A percentile compares a stretch with the other conserved stretches of the same genome.
Evolutionary conservation across 257 asterid species (phyloP).

Genomic region (Coffea canephora): DNA sequence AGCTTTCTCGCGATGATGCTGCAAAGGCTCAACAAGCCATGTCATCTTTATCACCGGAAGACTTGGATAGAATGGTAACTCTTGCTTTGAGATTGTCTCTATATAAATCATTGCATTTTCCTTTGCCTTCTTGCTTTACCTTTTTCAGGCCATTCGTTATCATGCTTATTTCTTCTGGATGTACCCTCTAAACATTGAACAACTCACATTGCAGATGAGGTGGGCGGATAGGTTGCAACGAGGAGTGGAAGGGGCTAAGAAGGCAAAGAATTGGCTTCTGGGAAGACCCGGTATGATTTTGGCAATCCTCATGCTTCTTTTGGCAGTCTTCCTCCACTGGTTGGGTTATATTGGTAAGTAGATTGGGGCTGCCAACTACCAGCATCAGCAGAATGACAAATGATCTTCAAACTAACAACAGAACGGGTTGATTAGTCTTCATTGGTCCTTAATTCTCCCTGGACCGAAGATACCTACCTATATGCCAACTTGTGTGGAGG

Average conservation of each 20-base stretch:
- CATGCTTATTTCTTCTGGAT: not conserved
- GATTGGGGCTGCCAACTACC: slow-evolving; percentile 6
- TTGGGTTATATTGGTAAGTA: slow-evolving; percentile 68
- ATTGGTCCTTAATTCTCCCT: not conserved
- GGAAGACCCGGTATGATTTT: slow-evolving; percentile 82
- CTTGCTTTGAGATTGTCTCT: not conserved
- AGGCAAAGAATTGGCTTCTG: slow-evolving; percentile 81
- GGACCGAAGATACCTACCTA: not conserved
- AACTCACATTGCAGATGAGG: slow-evolving; percentile 55
- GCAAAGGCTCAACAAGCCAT: slow-evolving; percentile 98
- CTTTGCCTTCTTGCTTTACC: not conserved
- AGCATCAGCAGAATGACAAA: not conserved
- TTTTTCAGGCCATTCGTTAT: not conserved
- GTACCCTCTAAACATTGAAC: slow-evolving; percentile 6
- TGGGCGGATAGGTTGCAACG: slow-evolving; percentile 89
- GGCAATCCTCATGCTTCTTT: slow-evolving; percentile 71
- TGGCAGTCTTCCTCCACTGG: slow-evolving; percentile 78
- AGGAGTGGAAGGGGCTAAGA: slow-evolving; percentile 76
- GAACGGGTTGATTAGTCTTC: not conserved
- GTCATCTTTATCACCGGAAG: slow-evolving; percentile 90
- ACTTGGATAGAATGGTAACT: slow-evolving; percentile 81
- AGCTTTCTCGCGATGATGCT: slow-evolving; percentile 94
- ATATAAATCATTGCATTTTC: not conserved
- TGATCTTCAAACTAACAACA: not conserved
- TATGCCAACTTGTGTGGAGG: not conserved